Percentiles rank a stretch among this genome's conserved stretches.
Conservation (phyloP, 768 basidiomycete genomes). For the Termitomyces sp. region DNA sequence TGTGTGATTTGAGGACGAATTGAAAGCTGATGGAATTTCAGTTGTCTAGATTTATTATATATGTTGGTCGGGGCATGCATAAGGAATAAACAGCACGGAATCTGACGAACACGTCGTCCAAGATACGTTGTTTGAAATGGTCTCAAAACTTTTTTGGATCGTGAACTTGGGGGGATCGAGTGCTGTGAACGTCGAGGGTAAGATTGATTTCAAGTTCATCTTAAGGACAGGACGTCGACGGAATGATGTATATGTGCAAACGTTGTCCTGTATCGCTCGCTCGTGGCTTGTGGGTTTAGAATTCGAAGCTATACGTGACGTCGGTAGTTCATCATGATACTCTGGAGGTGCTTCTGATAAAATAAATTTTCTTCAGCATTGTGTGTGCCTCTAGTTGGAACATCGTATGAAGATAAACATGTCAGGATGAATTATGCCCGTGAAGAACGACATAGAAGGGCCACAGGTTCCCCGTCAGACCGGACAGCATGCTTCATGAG, state of each 20-base stretch:
- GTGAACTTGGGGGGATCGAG: not conserved
- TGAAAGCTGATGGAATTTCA: slow-evolving; percentile 9
- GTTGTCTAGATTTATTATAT: not conserved
- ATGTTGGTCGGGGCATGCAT: not conserved
- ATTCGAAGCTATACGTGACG: too few relatives aligned
- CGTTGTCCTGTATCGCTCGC: too few relatives aligned
- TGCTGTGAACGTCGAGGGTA: not conserved
- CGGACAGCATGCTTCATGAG: too few relatives aligned
- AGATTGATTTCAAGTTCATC: too few relatives aligned
- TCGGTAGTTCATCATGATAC: too few relatives aligned
- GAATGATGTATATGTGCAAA: too few relatives aligned
- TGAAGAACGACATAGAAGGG: not conserved
- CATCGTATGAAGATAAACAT: not conserved
- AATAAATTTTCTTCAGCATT: too few relatives aligned
- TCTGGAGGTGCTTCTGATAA: not conserved
- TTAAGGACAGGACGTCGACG: too few relatives aligned
- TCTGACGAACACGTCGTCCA: too few relatives aligned
- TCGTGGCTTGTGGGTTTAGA: too few relatives aligned
- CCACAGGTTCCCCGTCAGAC: not conserved
- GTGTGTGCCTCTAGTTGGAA: too few relatives aligned
- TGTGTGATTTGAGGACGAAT: not conserved
- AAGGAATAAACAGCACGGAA: not conserved
- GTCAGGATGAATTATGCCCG: not conserved
- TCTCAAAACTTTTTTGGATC: not conserved
- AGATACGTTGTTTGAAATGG: not conserved